Evolutionary conservation across 441 rosid species (phyloP), one percentile per base, ranked within the genome.

Genomic region (Raphanus hybrid): DNA sequence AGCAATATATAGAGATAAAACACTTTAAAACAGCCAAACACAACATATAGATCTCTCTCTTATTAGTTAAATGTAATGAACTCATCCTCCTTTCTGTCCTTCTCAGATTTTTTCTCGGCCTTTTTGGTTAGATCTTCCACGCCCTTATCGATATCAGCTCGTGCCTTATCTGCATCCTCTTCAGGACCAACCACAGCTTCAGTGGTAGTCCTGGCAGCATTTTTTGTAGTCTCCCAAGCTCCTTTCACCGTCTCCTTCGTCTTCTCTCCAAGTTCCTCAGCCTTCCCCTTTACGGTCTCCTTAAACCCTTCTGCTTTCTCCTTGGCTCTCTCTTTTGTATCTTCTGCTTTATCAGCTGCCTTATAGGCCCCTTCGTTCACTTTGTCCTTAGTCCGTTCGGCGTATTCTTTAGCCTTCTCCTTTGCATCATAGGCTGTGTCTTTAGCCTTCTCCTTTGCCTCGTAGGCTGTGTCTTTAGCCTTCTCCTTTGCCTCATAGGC

Each of bases 171-270:
- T 6, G 67, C 83, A 39, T 84, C 86, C 0, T 77, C 84, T 1
- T 79, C 83, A 43, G 88, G 86, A 27, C 97, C 97, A 3, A 85
- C 87, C 35, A 84, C 88, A 5, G 86, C 88, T 82, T 94, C 93
- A 76, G 87, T 86, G 3, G 84, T 85, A 84, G 84, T 94, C 68
- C 83, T 81, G 0, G 91, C 82, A 3, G 88, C 83, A 8, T 75
- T 85, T 76, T 85, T 89, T 0, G 94, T 82, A 0, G 81, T 77
- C 32, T 84, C 93, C 92, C 86, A 86, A 0, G 92, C 91, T 7
- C 80, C 89, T 18, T 84, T 74, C 68, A 72, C 90, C 11, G 88
- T 83, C 82, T 83, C 67, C 77, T 90, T 86, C 10, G 89, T 90
- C 79, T 86, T 91, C 85, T 82, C 87, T 80, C 41, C 27, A 43